Evolutionary conservation across 371 early-diverging fungal species (phyloP), one percentile per base, ranked within the genome.

Genomic region (Circinella umbellata): DNA sequence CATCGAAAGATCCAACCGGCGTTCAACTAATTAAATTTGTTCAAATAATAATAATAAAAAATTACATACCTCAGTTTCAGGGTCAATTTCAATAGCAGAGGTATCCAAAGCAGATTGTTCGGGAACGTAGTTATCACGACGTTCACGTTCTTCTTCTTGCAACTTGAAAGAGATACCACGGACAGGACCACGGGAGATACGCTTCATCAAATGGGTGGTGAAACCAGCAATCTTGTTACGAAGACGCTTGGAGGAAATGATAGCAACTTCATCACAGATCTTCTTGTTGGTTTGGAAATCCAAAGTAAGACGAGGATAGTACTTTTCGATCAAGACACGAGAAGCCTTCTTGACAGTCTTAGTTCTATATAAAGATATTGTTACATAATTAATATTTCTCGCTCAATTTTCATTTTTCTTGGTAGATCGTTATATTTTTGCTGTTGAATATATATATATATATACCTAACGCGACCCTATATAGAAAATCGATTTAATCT

Each of bases 231-330:
- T 98, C 94, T 99, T 98, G 94, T 99, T 99, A 86, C 99, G 95
- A 79, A 99, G 94, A 80, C 99, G 96, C 95, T 99, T 99, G 81
- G 98, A 94, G 75, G 97, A 89, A 77, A 99, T 98, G 83, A 97
- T 93, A 76, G 99, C 97, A 68, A 99, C 98, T 85, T 98, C 99
- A 85, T 94, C 93, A 82, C 93, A 91, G 83, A 99, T 96, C 86
- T 93, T 93, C 95, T 99, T 98, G 96, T 99, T 99, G 90, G 98
- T 95, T 87, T 99, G 99, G 95, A 99, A 99, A 85, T 99, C 99
- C 73, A 96, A 90, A 75, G 98, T 98, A 74, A 99, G 94, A 78
- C 98, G 94, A 73, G 98, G 96, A 85, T 99, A 99, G 95, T 99
- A 99, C 93, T 99, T 99, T 91, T 99, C 99, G 82, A 99, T 99